Percentiles rank a stretch among this genome's conserved stretches.
Evolutionary conservation across 441 rosid genomes (phyloP).

Genomic region (Gossypium gossypioides): DNA sequence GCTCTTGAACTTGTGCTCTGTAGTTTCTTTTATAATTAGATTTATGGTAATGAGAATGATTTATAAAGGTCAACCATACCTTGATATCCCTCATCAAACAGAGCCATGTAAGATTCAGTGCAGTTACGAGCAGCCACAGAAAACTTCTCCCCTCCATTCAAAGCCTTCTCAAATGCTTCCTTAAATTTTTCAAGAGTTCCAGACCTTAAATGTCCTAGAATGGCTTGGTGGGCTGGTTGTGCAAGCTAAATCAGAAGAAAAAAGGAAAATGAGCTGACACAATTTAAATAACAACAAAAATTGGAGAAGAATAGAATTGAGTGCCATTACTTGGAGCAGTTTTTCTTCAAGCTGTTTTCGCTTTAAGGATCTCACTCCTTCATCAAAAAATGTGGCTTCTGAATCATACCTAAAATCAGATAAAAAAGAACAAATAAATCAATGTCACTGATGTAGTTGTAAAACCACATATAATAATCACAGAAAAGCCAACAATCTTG

Average conservation of each 20-base stretch:
- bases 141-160: slow-evolving; percentile 65
- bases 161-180: slow-evolving; percentile 68
- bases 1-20: not conserved
- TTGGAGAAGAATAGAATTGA: slow-evolving; percentile 5
- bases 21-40: not conserved
- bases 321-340: slow-evolving; percentile 65
- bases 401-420: slow-evolving; percentile 52
- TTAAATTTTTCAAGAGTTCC: slow-evolving; percentile 61
- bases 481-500: not conserved
- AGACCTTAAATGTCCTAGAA: slow-evolving; percentile 62
- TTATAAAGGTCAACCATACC: slow-evolving; percentile 30
- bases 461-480: not conserved
- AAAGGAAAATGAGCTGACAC: slow-evolving; percentile 9
- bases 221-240: slow-evolving; percentile 68
- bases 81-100: slow-evolving; percentile 59
- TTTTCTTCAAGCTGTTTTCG: slow-evolving; percentile 76
- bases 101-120: slow-evolving; percentile 35
- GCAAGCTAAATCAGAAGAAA: slow-evolving; percentile 49
- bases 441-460: not conserved
- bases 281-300: not conserved
- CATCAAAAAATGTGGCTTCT: slow-evolving; percentile 82
- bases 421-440: not conserved
- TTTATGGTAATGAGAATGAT: not conserved
- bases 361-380: slow-evolving; percentile 79
- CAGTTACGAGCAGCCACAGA: slow-evolving; percentile 47